A percentile compares a stretch with the other conserved stretches of the same genome.
phyloP scores from a whole-genome alignment of 179 eudicot species.

The Amaranthus tricolor region DNA sequence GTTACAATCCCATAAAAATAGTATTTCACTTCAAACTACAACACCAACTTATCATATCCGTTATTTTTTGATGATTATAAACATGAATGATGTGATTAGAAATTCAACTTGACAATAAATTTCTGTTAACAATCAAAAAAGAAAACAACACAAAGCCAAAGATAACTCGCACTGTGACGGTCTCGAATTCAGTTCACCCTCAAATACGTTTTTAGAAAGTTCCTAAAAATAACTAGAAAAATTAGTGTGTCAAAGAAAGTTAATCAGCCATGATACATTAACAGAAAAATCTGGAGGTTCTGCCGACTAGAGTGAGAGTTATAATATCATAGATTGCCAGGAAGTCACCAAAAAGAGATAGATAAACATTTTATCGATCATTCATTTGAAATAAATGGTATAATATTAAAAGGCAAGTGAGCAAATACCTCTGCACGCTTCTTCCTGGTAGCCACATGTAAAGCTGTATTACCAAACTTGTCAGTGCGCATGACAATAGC shows the following conservation, averaged over 20 bases:
- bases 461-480: constrained; percentile 76
- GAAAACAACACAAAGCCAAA: too few species aligned
- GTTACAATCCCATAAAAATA: too few species aligned
- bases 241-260: not conserved
- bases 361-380: not conserved
- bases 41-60: too few species aligned
- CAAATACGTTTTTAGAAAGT: not conserved
- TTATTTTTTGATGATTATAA: too few species aligned
- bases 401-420: not conserved
- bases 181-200: too few species aligned
- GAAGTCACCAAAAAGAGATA: not conserved
- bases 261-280: not conserved
- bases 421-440: constrained; percentile 69
- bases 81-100: too few species aligned
- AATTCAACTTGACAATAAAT: too few species aligned
- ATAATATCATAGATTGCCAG: not conserved
- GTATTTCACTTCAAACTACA: too few species aligned
- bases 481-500: constrained; percentile 72
- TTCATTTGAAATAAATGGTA: not conserved
- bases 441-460: constrained; percentile 89
- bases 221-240: not conserved
- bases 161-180: too few species aligned
- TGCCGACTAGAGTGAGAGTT: not conserved
- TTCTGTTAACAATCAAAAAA: too few species aligned
- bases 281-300: not conserved